These are phyloP conservation scores for Curvularia hawaiiensis DNA, from an alignment of 2,329 filamentous ascomycete species.

Conservation along the genomic window DNA sequence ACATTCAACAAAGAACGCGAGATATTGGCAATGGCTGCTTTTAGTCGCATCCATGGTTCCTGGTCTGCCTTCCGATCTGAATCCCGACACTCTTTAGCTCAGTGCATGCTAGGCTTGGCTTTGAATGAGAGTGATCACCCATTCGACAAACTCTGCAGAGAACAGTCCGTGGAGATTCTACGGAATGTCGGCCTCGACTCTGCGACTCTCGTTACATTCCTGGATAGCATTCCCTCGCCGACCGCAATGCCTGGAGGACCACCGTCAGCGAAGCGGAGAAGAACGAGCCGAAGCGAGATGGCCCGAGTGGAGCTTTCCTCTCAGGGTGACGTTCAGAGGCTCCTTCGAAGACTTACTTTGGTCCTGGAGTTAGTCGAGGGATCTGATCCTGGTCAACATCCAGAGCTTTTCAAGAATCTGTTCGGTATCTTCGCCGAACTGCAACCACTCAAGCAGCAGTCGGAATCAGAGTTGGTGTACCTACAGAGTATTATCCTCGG, in stretches of 20 bases:
- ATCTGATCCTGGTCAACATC: slow-evolving; percentile 75
- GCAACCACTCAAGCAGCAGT: slow-evolving; percentile 79
- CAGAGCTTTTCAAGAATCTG: slow-evolving; percentile 75
- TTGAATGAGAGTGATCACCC: slow-evolving; percentile 49
- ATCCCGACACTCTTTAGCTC: slow-evolving; percentile 63
- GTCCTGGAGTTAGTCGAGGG: slow-evolving; percentile 87
- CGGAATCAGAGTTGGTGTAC: slow-evolving; percentile 87
- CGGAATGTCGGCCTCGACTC: slow-evolving; percentile 75
- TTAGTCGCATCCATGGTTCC: slow-evolving; percentile 70
- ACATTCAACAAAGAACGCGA: slow-evolving; percentile 52
- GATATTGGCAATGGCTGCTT: slow-evolving; percentile 67
- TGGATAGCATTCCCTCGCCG: slow-evolving; percentile 76
- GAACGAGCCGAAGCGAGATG: slow-evolving; percentile 75
- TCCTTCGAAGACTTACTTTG: slow-evolving; percentile 79
- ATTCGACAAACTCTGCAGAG: slow-evolving; percentile 55
- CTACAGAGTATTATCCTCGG: slow-evolving; percentile 83
- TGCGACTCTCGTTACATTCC: slow-evolving; percentile 71
- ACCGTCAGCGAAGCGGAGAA: slow-evolving; percentile 77
- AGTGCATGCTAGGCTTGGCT: slow-evolving; percentile 66
- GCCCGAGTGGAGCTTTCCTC: slow-evolving; percentile 66
- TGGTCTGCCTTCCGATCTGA: slow-evolving; percentile 75
- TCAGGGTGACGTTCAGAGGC: slow-evolving; percentile 67
- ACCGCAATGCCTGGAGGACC: slow-evolving; percentile 73
- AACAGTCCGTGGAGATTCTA: slow-evolving; percentile 69
- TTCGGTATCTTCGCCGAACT: slow-evolving; percentile 88